These are phyloP conservation scores for Bacidia gigantensis DNA, from an alignment of 495 filamentous ascomycete species.

Conservation along the genomic window DNA sequence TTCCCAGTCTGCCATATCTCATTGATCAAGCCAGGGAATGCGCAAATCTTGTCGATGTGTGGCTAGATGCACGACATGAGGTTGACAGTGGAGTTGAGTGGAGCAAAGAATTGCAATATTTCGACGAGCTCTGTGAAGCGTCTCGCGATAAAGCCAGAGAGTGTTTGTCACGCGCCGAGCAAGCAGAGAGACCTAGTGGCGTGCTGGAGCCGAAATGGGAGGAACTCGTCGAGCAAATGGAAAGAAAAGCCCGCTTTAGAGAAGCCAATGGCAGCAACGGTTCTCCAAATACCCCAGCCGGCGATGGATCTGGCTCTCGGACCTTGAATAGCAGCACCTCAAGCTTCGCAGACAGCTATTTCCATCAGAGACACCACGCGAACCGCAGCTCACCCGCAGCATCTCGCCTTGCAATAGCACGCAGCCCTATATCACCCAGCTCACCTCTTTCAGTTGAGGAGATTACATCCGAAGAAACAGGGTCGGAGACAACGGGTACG, in stretches of 20 bases:
- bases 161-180: conserved; percentile 58
- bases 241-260: conserved; percentile 31
- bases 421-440: conserved; percentile 33
- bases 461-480: conserved; percentile 21
- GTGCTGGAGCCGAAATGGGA: conserved; percentile 52
- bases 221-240: conserved; percentile 58
- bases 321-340: conserved; percentile 29
- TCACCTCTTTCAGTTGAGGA: conserved; percentile 10
- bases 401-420: conserved; percentile 28
- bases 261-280: conserved; percentile 17
- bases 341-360: conserved; percentile 26
- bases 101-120: conserved; percentile 50
- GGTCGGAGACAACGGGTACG: conserved; percentile 25
- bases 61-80: conserved; percentile 48
- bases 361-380: conserved; percentile 29
- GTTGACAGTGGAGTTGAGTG: conserved; percentile 29
- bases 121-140: conserved; percentile 61
- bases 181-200: conserved; percentile 48
- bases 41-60: conserved; percentile 75
- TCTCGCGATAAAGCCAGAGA: conserved; percentile 60
- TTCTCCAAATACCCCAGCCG: conserved; percentile 26
- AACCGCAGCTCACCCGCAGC: conserved; percentile 32
- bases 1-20: conserved; percentile 85
- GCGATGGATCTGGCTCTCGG: conserved; percentile 1
- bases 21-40: conserved; percentile 84